phyloP scores from a whole-genome alignment of 2,329 filamentous ascomycete species.

The Paecilomyces niveus region DNA sequence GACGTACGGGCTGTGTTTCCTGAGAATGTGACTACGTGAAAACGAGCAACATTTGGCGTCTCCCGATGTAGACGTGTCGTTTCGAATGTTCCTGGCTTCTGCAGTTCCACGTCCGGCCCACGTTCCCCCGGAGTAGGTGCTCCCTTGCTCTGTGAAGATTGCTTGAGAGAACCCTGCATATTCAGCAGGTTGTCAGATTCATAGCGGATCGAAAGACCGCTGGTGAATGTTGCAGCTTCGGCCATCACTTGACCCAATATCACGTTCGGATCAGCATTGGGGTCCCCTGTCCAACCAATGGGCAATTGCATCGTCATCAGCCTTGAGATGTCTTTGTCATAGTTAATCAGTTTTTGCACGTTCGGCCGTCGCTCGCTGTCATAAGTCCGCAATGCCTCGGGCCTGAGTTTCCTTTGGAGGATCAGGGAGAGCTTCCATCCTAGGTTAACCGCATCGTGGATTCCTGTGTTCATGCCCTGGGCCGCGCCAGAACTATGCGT shows the following conservation, averaged over 20 bases:
- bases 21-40: slow-evolving; percentile 16
- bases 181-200: slow-evolving; percentile 7
- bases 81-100: slow-evolving; percentile 14
- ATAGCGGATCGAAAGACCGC: slow-evolving; percentile 16
- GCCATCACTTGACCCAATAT: slow-evolving; percentile 14
- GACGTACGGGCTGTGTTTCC: slow-evolving; percentile 7
- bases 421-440: slow-evolving; percentile 47
- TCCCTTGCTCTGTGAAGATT: slow-evolving; percentile 7
- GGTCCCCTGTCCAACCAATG: slow-evolving; percentile 23
- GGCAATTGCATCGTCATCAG: slow-evolving; percentile 20
- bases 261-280: slow-evolving; percentile 14
- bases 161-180: slow-evolving; percentile 15
- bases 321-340: slow-evolving; percentile 12
- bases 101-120: slow-evolving; percentile 15
- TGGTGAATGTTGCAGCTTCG: slow-evolving; percentile 16
- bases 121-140: slow-evolving; percentile 11
- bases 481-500: slow-evolving; percentile 47
- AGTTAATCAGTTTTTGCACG: slow-evolving; percentile 22
- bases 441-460: slow-evolving; percentile 46
- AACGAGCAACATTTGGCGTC: slow-evolving; percentile 15
- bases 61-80: slow-evolving; percentile 13
- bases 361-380: slow-evolving; percentile 20
- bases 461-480: slow-evolving; percentile 49
- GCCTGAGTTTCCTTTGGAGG: slow-evolving; percentile 18
- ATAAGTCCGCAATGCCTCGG: slow-evolving; percentile 21